Evolutionary conservation across 768 basidiomycete genomes (phyloP).

Genomic region (Dictyophora rubrovolvata): DNA sequence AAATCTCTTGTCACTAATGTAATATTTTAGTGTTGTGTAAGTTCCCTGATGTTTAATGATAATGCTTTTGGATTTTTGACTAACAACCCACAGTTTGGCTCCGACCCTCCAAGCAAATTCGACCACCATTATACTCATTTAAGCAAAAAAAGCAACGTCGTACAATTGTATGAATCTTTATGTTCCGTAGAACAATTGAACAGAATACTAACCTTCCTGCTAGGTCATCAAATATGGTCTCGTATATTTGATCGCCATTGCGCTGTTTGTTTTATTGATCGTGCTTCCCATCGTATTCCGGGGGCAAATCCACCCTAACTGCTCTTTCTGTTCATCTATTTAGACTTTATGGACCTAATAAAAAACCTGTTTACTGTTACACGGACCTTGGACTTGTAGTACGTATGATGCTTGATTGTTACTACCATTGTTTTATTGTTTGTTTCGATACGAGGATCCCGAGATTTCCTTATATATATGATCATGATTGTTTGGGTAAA

Average conservation of each 20-base stretch:
- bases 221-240: slow-evolving; percentile 79
- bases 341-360: background rate
- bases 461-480: background rate
- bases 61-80: slow-evolving; percentile 11
- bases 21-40: slow-evolving; percentile 14
- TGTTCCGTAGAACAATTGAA: background rate
- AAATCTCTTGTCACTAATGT: slow-evolving; percentile 7
- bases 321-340: slow-evolving; percentile 10
- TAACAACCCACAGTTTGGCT: slow-evolving; percentile 68
- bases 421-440: background rate
- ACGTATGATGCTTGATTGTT: background rate
- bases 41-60: background rate
- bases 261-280: slow-evolving; percentile 66
- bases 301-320: slow-evolving; percentile 2
- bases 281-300: slow-evolving; percentile 32
- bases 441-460: background rate
- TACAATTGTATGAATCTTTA: slow-evolving; percentile 57
- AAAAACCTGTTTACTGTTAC: background rate
- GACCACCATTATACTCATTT: slow-evolving; percentile 80
- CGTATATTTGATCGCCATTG: slow-evolving; percentile 60
- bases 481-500: no score
- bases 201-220: slow-evolving; percentile 10
- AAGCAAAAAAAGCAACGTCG: slow-evolving; percentile 85
- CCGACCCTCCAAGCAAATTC: slow-evolving; percentile 87
- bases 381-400: background rate